phyloP scores from a whole-genome alignment of 2,329 filamentous ascomycete genomes.

The Calonectria crousiana region DNA sequence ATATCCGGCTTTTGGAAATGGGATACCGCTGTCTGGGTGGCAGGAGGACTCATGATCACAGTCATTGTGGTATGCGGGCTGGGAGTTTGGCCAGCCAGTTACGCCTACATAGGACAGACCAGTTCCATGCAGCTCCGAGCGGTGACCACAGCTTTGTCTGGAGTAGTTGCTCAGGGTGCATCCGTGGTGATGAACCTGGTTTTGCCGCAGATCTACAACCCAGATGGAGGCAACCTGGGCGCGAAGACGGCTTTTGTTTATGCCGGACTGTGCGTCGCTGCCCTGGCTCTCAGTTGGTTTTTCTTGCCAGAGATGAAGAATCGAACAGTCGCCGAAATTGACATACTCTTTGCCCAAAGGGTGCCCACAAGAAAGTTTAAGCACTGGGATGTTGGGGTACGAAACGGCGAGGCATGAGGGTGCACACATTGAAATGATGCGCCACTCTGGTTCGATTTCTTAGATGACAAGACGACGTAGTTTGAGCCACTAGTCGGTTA shows the following conservation, averaged over 20 bases:
- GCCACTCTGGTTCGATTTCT: too few species aligned
- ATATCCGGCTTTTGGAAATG: slow-evolving; percentile 35
- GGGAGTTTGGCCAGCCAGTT: slow-evolving; percentile 57
- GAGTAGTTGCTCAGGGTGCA: slow-evolving; percentile 52
- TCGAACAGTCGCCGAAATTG: slow-evolving; percentile 35
- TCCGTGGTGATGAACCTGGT: slow-evolving; percentile 45
- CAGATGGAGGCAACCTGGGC: slow-evolving; percentile 50
- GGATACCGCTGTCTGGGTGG: not conserved
- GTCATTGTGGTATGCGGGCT: slow-evolving; percentile 54
- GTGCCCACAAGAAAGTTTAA: slow-evolving; percentile 32
- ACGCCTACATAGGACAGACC: slow-evolving; percentile 51
- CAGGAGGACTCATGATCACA: slow-evolving; percentile 51
- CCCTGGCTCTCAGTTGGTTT: slow-evolving; percentile 35
- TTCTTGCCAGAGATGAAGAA: slow-evolving; percentile 41
- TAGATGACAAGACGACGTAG: too few species aligned
- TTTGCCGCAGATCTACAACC: slow-evolving; percentile 45
- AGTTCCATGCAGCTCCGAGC: slow-evolving; percentile 39
- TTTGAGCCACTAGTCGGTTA: too few species aligned
- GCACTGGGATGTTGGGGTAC: not conserved
- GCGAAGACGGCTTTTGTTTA: slow-evolving; percentile 57
- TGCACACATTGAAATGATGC: too few species aligned
- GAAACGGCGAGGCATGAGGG: not conserved
- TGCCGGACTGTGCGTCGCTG: slow-evolving; percentile 43
- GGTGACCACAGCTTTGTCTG: slow-evolving; percentile 52
- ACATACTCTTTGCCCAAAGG: slow-evolving; percentile 35